A percentile compares a stretch with the other conserved stretches of the same genome.
Evolutionary conservation across 176 grass and related monocot genomes (phyloP).

Genomic region (Pharus latifolius): DNA sequence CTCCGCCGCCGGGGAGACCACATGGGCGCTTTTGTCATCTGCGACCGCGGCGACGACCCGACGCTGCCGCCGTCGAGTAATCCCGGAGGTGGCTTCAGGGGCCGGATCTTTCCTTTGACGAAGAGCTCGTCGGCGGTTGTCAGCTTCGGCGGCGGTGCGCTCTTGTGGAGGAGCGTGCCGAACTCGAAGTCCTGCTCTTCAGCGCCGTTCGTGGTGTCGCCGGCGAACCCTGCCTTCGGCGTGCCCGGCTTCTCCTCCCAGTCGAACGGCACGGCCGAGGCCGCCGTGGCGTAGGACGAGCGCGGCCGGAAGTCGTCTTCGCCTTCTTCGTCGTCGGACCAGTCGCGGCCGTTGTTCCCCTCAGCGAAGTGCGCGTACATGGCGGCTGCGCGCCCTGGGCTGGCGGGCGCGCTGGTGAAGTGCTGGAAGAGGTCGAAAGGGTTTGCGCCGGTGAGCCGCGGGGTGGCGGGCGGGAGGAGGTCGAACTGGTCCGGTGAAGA

Average conservation of each 20-base stretch:
- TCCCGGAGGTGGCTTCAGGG: slow-evolving; percentile 78
- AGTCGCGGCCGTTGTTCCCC: not conserved
- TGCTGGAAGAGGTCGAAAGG: slow-evolving; percentile 61
- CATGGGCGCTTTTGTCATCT: slow-evolving; percentile 20
- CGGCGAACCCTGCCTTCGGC: slow-evolving; percentile 39
- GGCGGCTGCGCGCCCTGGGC: slow-evolving; percentile 58
- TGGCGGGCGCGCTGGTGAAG: slow-evolving; percentile 73
- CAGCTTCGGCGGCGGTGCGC: slow-evolving; percentile 10
- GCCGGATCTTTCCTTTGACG: slow-evolving; percentile 50
- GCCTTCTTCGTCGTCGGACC: not conserved
- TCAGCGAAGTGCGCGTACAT: slow-evolving; percentile 46
- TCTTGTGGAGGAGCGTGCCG: slow-evolving; percentile 27
- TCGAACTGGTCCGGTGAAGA: slow-evolving; percentile 34
- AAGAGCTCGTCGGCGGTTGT: slow-evolving; percentile 59
- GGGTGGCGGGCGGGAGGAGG: slow-evolving; percentile 19
- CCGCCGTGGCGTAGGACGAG: slow-evolving; percentile 11
- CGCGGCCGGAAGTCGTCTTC: slow-evolving; percentile 4
- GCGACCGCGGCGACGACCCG: slow-evolving; percentile 44
- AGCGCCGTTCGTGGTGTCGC: not conserved
- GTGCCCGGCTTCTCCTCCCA: slow-evolving; percentile 93
- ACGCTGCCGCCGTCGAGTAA: slow-evolving; percentile 41
- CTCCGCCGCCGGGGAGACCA: slow-evolving; percentile 37
- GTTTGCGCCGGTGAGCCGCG: slow-evolving; percentile 35
- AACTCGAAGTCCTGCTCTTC: slow-evolving; percentile 68
- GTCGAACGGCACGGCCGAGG: slow-evolving; percentile 59